Evolutionary conservation across 2,329 filamentous ascomycete genomes (phyloP).

Genomic region (Diaporthe sp.): DNA sequence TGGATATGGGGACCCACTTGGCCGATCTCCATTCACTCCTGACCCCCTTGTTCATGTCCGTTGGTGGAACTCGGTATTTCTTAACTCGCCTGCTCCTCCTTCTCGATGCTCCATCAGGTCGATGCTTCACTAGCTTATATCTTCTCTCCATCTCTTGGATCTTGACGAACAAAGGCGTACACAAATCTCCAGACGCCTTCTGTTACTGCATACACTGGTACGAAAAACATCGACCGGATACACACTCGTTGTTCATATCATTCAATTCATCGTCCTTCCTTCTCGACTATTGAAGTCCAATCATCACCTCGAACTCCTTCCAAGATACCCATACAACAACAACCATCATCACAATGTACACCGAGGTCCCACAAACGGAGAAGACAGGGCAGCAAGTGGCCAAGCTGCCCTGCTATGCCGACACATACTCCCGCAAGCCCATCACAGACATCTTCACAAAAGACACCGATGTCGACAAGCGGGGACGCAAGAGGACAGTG

Average conservation of each 20-base stretch:
- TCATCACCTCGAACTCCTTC: background rate
- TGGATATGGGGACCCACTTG: slow-evolving; percentile 32
- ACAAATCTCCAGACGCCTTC: slow-evolving; percentile 1
- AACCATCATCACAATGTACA: slow-evolving; percentile 27
- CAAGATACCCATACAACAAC: background rate
- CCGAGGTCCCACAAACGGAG: slow-evolving; percentile 30
- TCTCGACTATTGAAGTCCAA: background rate
- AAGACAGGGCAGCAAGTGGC: slow-evolving; percentile 31
- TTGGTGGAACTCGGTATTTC: slow-evolving; percentile 29
- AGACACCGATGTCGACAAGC: slow-evolving; percentile 77
- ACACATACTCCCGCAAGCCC: slow-evolving; percentile 56
- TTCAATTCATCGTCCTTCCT: background rate
- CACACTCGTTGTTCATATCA: slow-evolving; percentile 23
- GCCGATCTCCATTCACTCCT: slow-evolving; percentile 34
- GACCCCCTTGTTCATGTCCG: slow-evolving; percentile 32
- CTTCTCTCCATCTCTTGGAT: slow-evolving; percentile 14
- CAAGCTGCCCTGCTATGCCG: slow-evolving; percentile 45
- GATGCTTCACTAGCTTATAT: slow-evolving; percentile 24
- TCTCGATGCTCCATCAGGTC: slow-evolving; percentile 6
- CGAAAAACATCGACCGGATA: background rate
- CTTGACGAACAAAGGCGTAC: background rate
- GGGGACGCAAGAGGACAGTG: slow-evolving; percentile 74
- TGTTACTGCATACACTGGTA: background rate
- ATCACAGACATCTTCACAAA: slow-evolving; percentile 73
- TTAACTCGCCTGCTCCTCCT: slow-evolving; percentile 30